These are phyloP conservation scores for Limnanthes douglasii DNA, from an alignment of 345 rosid species.

Conservation along the genomic window DNA sequence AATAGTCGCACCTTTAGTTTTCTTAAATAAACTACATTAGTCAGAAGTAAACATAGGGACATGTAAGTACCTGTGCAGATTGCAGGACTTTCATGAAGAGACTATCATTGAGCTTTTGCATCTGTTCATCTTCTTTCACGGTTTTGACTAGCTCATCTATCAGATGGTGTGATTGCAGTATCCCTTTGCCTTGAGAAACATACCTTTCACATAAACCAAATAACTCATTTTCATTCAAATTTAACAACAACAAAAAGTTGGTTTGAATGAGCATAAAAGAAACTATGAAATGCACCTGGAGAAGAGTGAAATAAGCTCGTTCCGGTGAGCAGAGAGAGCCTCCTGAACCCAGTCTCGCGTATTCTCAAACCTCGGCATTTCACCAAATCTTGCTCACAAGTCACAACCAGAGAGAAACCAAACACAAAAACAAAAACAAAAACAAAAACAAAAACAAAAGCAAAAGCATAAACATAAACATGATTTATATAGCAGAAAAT, in stretches of 20 bases:
- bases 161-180: conserved; percentile 37
- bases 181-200: conserved; percentile 32
- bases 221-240: not conserved
- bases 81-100: conserved; percentile 28
- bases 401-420: no score
- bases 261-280: not conserved
- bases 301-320: conserved; percentile 39
- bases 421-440: conserved; percentile 9
- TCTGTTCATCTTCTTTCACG: conserved; percentile 21
- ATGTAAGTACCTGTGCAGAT: conserved; percentile 25
- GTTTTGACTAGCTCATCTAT: conserved; percentile 19
- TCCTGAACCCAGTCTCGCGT: conserved; percentile 35
- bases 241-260: not conserved
- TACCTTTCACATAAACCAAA: conserved; percentile 10
- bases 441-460: not conserved
- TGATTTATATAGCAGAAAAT: conserved; percentile 1
- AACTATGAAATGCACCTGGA: conserved; percentile 19
- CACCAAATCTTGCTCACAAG: conserved; percentile 3
- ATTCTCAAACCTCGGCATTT: conserved; percentile 20
- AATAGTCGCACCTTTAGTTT: no score
- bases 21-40: no score
- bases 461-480: not conserved
- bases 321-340: conserved; percentile 27
- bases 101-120: conserved; percentile 19
- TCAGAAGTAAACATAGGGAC: no score